These are phyloP conservation scores for Trametes villosa DNA, from an alignment of 768 basidiomycete genomes.

Conservation along the genomic window DNA sequence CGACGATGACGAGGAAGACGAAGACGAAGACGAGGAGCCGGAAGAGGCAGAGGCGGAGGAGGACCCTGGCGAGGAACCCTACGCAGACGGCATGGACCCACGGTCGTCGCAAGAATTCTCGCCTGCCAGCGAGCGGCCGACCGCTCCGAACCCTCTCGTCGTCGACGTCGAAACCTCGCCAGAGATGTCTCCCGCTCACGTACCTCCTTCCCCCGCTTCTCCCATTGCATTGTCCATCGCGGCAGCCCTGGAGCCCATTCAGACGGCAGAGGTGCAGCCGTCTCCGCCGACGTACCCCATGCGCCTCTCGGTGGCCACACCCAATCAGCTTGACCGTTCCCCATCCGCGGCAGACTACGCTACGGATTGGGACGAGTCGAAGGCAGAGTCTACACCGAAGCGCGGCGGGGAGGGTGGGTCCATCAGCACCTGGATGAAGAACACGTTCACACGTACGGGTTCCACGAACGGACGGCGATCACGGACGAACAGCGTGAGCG, in stretches of 20 bases:
- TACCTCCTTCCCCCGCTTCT: constrained; percentile 55
- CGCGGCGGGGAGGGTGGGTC: constrained; percentile 55
- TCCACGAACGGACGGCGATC: constrained; percentile 76
- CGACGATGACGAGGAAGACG: constrained; percentile 56
- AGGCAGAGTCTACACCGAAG: constrained; percentile 49
- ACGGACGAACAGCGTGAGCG: constrained; percentile 74
- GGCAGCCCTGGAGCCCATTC: constrained; percentile 40
- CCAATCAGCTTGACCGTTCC: constrained; percentile 63
- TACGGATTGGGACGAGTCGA: constrained; percentile 36
- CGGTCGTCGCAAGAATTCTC: constrained; percentile 52
- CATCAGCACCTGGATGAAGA: constrained; percentile 68
- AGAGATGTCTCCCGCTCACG: constrained; percentile 47
- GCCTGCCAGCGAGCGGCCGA: constrained; percentile 45
- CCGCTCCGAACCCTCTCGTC: constrained; percentile 62
- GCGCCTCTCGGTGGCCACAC: constrained; percentile 65
- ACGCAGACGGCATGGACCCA: constrained; percentile 39
- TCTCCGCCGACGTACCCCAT: constrained; percentile 58
- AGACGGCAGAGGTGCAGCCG: constrained; percentile 49
- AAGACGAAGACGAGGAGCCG: constrained; percentile 32
- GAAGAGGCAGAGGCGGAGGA: constrained; percentile 6
- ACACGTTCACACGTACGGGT: constrained; percentile 63
- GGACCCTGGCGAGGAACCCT: constrained; percentile 13
- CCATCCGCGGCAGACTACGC: constrained; percentile 41
- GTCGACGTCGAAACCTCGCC: constrained; percentile 67
- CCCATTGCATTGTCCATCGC: constrained; percentile 47